Conservation (phyloP, 305 asterid species). For the Fraxinus nigra region DNA sequence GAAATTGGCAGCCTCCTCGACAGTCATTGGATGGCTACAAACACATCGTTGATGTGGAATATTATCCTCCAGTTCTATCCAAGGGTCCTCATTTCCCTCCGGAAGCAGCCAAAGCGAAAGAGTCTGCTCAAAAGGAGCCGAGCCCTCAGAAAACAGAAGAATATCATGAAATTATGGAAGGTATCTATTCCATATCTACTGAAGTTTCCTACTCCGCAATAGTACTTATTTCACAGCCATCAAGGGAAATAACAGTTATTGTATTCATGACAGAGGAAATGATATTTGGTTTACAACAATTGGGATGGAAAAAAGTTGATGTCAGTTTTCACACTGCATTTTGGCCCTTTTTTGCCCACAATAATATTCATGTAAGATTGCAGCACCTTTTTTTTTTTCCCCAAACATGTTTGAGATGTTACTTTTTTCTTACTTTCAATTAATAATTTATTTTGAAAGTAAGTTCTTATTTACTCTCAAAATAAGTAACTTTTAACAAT, state of each 20-base stretch:
- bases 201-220: background rate
- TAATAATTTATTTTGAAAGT: background rate
- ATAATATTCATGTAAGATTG: constrained; percentile 61
- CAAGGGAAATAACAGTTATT: constrained; percentile 13
- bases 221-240: background rate
- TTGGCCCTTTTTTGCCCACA: constrained; percentile 86
- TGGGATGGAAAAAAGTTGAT: constrained; percentile 87
- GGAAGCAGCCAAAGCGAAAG: constrained; percentile 84
- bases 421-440: too few relatives aligned
- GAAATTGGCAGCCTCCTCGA: constrained; percentile 53
- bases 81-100: constrained; percentile 65
- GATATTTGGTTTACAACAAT: constrained; percentile 69
- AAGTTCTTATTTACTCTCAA: background rate
- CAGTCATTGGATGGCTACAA: constrained; percentile 84
- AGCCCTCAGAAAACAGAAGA: constrained; percentile 45
- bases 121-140: constrained; percentile 74
- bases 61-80: constrained; percentile 66
- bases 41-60: constrained; percentile 69
- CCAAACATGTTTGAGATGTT: too few relatives aligned
- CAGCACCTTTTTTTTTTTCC: too few relatives aligned
- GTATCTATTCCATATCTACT: constrained; percentile 27
- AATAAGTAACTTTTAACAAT: background rate
- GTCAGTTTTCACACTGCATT: constrained; percentile 71
- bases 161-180: constrained; percentile 90
- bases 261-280: constrained; percentile 58